Percentiles rank a stretch among this genome's conserved stretches.
Conservation (phyloP, 1,284 basidiomycete species). For the Naganishia albida region DNA sequence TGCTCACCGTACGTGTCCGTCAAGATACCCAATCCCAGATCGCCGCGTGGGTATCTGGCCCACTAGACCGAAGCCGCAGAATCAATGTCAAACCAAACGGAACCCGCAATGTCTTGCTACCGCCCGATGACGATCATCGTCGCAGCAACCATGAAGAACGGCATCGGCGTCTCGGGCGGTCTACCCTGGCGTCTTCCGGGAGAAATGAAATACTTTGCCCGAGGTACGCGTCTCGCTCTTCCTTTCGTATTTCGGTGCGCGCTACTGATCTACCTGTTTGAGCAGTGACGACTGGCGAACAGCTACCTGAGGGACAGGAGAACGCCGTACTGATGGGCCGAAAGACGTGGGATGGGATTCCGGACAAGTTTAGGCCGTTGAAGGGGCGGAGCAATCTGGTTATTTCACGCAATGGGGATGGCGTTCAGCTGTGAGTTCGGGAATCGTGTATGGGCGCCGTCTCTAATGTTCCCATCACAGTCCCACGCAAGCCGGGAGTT, state of each 20-base stretch:
- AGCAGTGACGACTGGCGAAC: constrained; percentile 49
- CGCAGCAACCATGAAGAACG: constrained; percentile 82
- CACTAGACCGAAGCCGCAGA: too few relatives aligned
- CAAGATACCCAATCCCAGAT: too few relatives aligned
- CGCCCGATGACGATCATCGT: constrained; percentile 78
- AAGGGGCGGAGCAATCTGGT: constrained; percentile 77
- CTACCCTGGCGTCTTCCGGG: constrained; percentile 88
- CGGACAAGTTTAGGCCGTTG: constrained; percentile 81
- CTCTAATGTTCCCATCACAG: not conserved
- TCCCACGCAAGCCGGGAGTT: constrained; percentile 23
- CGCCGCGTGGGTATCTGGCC: too few relatives aligned
- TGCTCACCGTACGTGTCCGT: too few relatives aligned
- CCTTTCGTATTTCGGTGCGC: not conserved
- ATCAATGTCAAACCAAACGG: not conserved
- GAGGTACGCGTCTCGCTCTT: constrained; percentile 50
- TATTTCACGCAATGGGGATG: constrained; percentile 66
- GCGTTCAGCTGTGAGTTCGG: constrained; percentile 63
- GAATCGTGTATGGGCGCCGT: not conserved
- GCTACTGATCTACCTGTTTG: too few relatives aligned
- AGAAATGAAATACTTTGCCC: constrained; percentile 93
- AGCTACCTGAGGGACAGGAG: constrained; percentile 38
- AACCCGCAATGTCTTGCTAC: constrained; percentile 15
- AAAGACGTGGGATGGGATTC: constrained; percentile 98
- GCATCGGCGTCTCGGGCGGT: constrained; percentile 73
- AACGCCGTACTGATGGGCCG: constrained; percentile 96